Conservation (phyloP, 352 stramenopile species). For the Globisporangium splendens region DNA sequence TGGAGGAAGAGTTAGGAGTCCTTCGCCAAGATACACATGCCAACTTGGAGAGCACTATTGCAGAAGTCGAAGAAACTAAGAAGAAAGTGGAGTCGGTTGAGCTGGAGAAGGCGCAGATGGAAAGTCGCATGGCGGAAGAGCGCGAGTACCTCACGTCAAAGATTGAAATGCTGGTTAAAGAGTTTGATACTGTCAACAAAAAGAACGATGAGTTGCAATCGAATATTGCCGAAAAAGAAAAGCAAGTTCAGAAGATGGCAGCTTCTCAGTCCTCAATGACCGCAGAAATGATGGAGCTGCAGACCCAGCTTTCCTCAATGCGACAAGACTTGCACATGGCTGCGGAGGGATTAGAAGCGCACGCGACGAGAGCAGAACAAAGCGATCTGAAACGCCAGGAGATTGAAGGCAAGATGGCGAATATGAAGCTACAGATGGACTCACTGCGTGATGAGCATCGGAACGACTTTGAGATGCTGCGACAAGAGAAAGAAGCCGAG, state of each 20-base stretch:
- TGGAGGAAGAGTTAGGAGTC: slow-evolving; percentile 36
- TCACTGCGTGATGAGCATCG: slow-evolving; percentile 53
- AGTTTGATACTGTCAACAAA: slow-evolving; percentile 42
- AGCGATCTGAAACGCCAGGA: slow-evolving; percentile 49
- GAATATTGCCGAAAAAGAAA: slow-evolving; percentile 59
- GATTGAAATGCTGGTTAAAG: slow-evolving; percentile 58
- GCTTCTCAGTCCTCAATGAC: slow-evolving; percentile 59
- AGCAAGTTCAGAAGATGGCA: slow-evolving; percentile 65
- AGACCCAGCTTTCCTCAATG: slow-evolving; percentile 58
- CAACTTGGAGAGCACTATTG: slow-evolving; percentile 34
- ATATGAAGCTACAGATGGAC: slow-evolving; percentile 45
- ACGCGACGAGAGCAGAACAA: slow-evolving; percentile 52
- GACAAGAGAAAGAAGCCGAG: slow-evolving; percentile 52
- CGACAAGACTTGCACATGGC: slow-evolving; percentile 65
- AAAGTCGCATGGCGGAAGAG: slow-evolving; percentile 44
- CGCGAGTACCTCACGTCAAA: slow-evolving; percentile 67
- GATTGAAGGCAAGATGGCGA: slow-evolving; percentile 45
- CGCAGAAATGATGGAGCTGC: slow-evolving; percentile 51
- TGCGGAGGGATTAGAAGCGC: slow-evolving; percentile 59
- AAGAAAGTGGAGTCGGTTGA: slow-evolving; percentile 9
- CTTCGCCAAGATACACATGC: slow-evolving; percentile 33
- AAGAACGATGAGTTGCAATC: slow-evolving; percentile 35
- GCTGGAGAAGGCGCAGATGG: slow-evolving; percentile 20
- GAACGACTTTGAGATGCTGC: slow-evolving; percentile 60
- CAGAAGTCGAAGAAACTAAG: slow-evolving; percentile 13